phyloP scores from a whole-genome alignment of 345 rosid genomes.

The Cardamine chenopodiifolia region DNA sequence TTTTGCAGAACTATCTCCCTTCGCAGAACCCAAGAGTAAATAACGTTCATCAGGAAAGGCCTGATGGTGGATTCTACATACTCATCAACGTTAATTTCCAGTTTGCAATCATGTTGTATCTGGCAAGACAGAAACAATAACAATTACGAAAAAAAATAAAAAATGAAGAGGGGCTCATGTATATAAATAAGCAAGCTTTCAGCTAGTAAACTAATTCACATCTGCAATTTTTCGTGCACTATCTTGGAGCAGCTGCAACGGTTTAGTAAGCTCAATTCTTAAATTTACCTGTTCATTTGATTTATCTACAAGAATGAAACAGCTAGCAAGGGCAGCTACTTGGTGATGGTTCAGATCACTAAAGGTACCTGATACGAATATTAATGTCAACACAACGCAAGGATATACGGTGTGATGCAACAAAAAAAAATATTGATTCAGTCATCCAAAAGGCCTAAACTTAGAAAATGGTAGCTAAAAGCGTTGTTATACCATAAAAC shows the following conservation, averaged over 20 bases:
- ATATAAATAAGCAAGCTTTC: constrained; percentile 9
- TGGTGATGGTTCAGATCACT: constrained; percentile 96
- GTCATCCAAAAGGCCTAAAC: too few species aligned
- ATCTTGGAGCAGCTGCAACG: constrained; percentile 94
- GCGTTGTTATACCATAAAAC: constrained; percentile 72
- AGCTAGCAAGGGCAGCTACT: constrained; percentile 96
- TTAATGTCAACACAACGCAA: constrained; percentile 3
- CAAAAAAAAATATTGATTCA: too few species aligned
- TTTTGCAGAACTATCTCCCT: constrained; percentile 43
- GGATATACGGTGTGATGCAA: too few species aligned
- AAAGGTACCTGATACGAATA: constrained; percentile 72
- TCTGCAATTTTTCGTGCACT: constrained; percentile 96
- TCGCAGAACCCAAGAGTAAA: constrained; percentile 81
- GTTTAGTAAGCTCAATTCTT: constrained; percentile 89
- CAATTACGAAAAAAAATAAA: constrained; percentile 9
- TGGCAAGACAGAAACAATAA: constrained; percentile 38
- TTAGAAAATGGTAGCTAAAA: constrained; percentile 12
- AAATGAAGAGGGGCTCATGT: not conserved
- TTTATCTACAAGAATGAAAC: constrained; percentile 97
- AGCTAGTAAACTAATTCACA: constrained; percentile 46
- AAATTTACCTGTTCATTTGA: constrained; percentile 82
- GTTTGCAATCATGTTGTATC: constrained; percentile 97
- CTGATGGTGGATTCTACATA: constrained; percentile 94
- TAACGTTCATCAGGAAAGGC: constrained; percentile 94
- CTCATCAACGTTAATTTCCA: constrained; percentile 85